phyloP scores from a whole-genome alignment of 2,329 filamentous ascomycete genomes.

The Hypoxylon sp. region DNA sequence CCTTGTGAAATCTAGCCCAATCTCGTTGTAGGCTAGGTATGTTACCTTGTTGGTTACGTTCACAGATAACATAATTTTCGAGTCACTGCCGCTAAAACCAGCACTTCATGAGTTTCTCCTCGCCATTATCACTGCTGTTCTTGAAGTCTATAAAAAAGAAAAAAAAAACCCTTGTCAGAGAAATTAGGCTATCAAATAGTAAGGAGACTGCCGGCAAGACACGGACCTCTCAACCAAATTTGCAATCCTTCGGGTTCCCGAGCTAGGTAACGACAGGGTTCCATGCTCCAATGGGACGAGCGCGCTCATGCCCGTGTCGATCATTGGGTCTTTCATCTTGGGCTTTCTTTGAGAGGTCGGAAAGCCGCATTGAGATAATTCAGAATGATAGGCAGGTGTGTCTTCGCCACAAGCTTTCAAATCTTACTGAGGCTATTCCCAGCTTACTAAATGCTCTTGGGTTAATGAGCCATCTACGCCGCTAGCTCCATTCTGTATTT shows the following conservation, averaged over 20 bases:
- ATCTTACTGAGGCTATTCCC: slow-evolving; percentile 37
- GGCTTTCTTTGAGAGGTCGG: slow-evolving; percentile 21
- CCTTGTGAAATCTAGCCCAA: slow-evolving; percentile 32
- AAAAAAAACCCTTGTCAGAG: not conserved
- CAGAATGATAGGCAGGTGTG: slow-evolving; percentile 3
- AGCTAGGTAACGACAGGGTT: slow-evolving; percentile 31
- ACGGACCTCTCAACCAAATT: slow-evolving; percentile 8
- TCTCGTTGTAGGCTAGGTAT: slow-evolving; percentile 24
- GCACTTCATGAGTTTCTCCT: slow-evolving; percentile 22
- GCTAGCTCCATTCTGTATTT: not conserved
- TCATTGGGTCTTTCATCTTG: slow-evolving; percentile 27
- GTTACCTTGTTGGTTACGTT: slow-evolving; percentile 25
- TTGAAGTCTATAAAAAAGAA: not conserved
- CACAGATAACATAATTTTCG: slow-evolving; percentile 22
- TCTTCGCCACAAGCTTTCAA: slow-evolving; percentile 5
- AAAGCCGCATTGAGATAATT: slow-evolving; percentile 24
- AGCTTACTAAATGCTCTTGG: slow-evolving; percentile 6
- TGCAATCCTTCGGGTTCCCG: slow-evolving; percentile 31
- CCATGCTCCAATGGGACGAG: slow-evolving; percentile 31
- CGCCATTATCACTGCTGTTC: not conserved
- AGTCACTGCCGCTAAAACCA: slow-evolving; percentile 12
- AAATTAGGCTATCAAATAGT: slow-evolving; percentile 9
- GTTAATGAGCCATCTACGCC: not conserved
- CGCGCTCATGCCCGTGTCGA: slow-evolving; percentile 29
- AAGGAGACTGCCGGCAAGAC: slow-evolving; percentile 10